Conservation (phyloP, 2,329 filamentous ascomycete species). For the Apiospora kogelbergensis region DNA sequence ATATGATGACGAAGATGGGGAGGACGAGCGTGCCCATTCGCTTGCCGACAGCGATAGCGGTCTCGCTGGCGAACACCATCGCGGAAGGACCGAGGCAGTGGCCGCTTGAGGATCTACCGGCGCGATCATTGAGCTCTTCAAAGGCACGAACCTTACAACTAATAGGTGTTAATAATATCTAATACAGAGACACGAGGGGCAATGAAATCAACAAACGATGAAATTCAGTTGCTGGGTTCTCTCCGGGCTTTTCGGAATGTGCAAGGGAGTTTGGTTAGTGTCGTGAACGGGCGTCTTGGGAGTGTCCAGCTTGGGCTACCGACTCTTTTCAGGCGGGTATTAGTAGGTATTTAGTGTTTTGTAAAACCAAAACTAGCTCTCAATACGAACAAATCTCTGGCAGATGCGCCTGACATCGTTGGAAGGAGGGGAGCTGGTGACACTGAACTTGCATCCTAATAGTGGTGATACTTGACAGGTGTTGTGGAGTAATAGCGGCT, state of each 20-base stretch:
- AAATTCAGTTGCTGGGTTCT: background rate
- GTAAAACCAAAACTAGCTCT: background rate
- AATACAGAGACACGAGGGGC: constrained; percentile 1
- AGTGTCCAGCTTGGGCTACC: background rate
- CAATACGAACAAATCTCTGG: background rate
- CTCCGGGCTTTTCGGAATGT: background rate
- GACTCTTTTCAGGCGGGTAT: background rate
- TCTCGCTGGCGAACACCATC: constrained; percentile 56
- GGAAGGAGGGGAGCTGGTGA: background rate
- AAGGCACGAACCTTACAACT: background rate
- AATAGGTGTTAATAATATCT: background rate
- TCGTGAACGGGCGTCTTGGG: background rate
- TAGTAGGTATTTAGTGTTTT: background rate
- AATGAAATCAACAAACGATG: background rate
- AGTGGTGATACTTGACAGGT: background rate
- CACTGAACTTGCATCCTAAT: background rate
- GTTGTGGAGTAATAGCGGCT: background rate
- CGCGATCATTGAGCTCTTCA: background rate
- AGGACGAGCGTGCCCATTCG: constrained; percentile 59
- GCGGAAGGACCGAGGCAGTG: constrained; percentile 53
- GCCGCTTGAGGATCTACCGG: constrained; percentile 36
- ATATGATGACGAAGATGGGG: constrained; percentile 63
- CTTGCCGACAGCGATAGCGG: constrained; percentile 52
- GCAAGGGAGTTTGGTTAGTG: background rate
- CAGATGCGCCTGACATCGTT: background rate